Percentiles rank a stretch among this genome's conserved stretches.
Evolutionary conservation across 2,329 filamentous ascomycete species (phyloP).

Genomic region (Colletotrichum noveboracense): DNA sequence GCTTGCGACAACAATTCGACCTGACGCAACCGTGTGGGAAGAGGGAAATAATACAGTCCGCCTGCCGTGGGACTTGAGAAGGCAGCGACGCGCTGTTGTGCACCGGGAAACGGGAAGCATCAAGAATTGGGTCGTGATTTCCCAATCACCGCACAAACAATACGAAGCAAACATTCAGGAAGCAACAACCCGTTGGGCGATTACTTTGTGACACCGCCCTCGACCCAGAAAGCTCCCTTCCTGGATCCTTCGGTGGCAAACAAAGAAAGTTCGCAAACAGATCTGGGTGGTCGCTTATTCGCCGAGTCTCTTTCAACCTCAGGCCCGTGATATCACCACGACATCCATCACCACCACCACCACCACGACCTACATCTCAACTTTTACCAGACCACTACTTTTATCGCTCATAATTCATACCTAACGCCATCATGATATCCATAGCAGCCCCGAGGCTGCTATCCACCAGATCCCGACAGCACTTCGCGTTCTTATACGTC

Average conservation of each 20-base stretch:
- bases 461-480: neutral
- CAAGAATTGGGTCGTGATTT: neutral
- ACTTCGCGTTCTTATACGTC: neutral
- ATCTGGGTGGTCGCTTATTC: neutral
- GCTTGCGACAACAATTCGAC: neutral
- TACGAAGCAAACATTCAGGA: neutral
- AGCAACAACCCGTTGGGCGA: neutral
- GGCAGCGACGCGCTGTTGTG: neutral
- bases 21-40: neutral
- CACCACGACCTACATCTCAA: neutral
- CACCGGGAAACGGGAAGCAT: neutral
- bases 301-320: neutral
- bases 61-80: neutral
- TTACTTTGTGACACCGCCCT: neutral
- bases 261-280: neutral
- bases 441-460: slow-evolving; percentile 2
- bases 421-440: neutral
- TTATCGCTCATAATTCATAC: neutral
- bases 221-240: neutral
- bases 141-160: neutral
- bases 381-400: neutral
- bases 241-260: neutral
- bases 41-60: neutral
- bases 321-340: neutral
- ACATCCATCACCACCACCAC: neutral